phyloP scores from a whole-genome alignment of 768 basidiomycete genomes.

The Podaxis mareebaensis region DNA sequence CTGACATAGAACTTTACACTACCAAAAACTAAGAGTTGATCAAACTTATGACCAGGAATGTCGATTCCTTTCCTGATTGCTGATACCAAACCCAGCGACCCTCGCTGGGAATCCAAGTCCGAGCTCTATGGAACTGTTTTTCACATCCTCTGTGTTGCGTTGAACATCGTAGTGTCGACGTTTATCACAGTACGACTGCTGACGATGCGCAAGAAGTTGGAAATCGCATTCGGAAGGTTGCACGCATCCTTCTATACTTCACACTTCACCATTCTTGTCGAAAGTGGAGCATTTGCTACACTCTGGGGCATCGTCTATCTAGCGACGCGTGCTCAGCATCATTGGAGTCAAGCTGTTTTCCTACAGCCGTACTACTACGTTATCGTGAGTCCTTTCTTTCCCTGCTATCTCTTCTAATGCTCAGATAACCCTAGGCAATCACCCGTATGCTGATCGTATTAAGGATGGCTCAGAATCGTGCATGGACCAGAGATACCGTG shows the following conservation, averaged over 20 bases:
- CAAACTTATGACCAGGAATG: slow-evolving; percentile 24
- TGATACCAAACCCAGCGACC: slow-evolving; percentile 20
- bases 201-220: slow-evolving; percentile 33
- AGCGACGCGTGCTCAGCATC: slow-evolving; percentile 23
- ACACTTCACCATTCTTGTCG: slow-evolving; percentile 35
- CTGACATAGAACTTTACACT: not conserved
- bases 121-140: slow-evolving; percentile 25
- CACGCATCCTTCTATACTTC: slow-evolving; percentile 41
- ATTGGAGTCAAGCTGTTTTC: slow-evolving; percentile 32
- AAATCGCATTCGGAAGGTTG: slow-evolving; percentile 34
- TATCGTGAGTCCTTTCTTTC: slow-evolving; percentile 26
- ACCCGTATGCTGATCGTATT: slow-evolving; percentile 41
- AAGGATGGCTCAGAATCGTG: slow-evolving; percentile 40
- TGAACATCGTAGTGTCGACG: slow-evolving; percentile 32
- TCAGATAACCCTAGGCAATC: slow-evolving; percentile 25
- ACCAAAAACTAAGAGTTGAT: not conserved
- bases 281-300: slow-evolving; percentile 40
- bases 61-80: slow-evolving; percentile 35
- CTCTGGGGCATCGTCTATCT: slow-evolving; percentile 34
- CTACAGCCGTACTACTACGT: slow-evolving; percentile 32
- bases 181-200: slow-evolving; percentile 32
- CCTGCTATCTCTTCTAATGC: not conserved
- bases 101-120: slow-evolving; percentile 18
- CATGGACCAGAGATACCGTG: slow-evolving; percentile 39
- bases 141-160: slow-evolving; percentile 29